Conservation (phyloP, 2,329 filamentous ascomycete species). For the Hysterium pulicare region DNA sequence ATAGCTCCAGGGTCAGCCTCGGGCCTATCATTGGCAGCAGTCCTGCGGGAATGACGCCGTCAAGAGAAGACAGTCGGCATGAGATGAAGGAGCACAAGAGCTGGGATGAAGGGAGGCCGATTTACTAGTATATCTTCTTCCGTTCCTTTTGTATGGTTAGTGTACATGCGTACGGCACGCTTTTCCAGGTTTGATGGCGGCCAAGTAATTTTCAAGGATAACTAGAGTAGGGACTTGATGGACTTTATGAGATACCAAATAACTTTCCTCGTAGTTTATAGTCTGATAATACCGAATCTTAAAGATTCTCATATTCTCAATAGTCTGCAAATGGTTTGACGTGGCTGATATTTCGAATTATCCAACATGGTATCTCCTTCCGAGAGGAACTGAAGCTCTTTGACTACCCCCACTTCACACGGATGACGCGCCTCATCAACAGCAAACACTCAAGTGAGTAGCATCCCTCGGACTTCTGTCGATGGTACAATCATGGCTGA, state of each 20-base stretch:
- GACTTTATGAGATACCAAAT: background rate
- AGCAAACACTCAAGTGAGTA: too few species aligned
- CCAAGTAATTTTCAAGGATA: background rate
- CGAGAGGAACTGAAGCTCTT: too few species aligned
- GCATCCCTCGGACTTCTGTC: background rate
- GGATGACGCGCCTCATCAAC: too few species aligned
- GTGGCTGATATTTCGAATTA: too few species aligned
- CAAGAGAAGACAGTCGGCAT: slow-evolving; percentile 21
- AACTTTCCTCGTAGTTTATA: background rate
- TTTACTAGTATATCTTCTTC: slow-evolving; percentile 39
- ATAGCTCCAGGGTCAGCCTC: slow-evolving; percentile 31
- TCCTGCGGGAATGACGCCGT: slow-evolving; percentile 19
- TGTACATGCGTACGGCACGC: too few species aligned
- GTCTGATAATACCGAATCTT: too few species aligned
- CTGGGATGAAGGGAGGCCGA: slow-evolving; percentile 48
- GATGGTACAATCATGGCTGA: slow-evolving; percentile 20
- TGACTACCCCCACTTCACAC: too few species aligned
- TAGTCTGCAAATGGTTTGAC: too few species aligned
- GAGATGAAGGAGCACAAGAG: slow-evolving; percentile 33
- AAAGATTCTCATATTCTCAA: too few species aligned
- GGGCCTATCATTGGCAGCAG: slow-evolving; percentile 27
- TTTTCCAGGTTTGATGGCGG: background rate
- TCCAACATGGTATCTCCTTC: too few species aligned
- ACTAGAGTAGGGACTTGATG: background rate
- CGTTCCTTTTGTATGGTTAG: slow-evolving; percentile 9